Conservation (phyloP, 1,139 yeast species). For the Kodamaea fungicola region DNA sequence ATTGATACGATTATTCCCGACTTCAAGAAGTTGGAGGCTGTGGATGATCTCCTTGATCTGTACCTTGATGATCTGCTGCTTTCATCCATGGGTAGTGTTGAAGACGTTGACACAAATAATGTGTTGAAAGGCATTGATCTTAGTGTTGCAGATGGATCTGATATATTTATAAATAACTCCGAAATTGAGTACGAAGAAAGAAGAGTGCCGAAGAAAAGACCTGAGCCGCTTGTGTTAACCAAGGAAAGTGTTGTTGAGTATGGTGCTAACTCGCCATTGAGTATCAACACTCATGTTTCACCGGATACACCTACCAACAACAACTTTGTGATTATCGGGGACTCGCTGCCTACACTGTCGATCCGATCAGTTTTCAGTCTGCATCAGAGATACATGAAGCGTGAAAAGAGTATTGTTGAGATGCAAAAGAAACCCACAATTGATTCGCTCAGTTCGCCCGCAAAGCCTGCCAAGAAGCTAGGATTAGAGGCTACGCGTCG, state of each 20-base stretch:
- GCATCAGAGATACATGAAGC: constrained; percentile 26
- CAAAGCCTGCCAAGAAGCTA: constrained; percentile 11
- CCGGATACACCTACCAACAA: constrained; percentile 22
- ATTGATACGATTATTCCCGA: constrained; percentile 5
- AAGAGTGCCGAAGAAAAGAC: not conserved
- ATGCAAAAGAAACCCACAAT: constrained; percentile 27
- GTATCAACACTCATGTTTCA: constrained; percentile 8
- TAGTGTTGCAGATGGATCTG: not conserved
- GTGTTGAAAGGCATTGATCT: constrained; percentile 10
- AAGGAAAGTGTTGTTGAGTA: not conserved
- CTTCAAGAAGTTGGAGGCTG: constrained; percentile 30
- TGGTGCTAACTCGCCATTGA: constrained; percentile 7
- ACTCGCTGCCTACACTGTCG: constrained; percentile 31
- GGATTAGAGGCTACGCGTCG: constrained; percentile 11
- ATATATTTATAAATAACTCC: not conserved
- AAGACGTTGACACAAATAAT: constrained; percentile 13
- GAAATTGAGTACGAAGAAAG: no score
- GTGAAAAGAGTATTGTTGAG: constrained; percentile 14
- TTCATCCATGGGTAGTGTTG: constrained; percentile 30
- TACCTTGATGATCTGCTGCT: constrained; percentile 40
- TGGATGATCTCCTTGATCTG: constrained; percentile 44
- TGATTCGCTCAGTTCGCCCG: constrained; percentile 30
- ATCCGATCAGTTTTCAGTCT: constrained; percentile 32
- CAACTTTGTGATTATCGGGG: constrained; percentile 30
- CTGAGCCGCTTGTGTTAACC: not conserved